A percentile compares a stretch with the other conserved stretches of the same genome.
phyloP scores from a whole-genome alignment of 768 basidiomycete genomes.

The Trametes sanguinea region DNA sequence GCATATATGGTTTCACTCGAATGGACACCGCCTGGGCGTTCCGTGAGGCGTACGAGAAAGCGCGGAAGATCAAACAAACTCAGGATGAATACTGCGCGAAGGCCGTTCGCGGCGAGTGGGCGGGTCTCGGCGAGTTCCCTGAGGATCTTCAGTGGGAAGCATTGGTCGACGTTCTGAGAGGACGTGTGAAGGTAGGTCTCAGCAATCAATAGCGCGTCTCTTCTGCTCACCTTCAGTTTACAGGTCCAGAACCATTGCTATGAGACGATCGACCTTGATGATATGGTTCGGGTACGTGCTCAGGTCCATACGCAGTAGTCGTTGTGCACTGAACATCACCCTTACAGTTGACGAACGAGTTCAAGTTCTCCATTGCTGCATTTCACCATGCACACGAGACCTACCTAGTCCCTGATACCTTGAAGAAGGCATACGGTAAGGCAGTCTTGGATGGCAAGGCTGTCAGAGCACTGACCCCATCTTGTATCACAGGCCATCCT shows the following conservation, averaged over 20 bases:
- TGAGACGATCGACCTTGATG: constrained; percentile 66
- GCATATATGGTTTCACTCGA: constrained; percentile 38
- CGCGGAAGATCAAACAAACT: constrained; percentile 58
- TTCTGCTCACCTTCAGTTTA: too few relatives aligned
- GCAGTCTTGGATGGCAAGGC: neutral
- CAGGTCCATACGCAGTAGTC: too few relatives aligned
- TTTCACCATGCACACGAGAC: constrained; percentile 90
- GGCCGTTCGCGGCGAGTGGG: constrained; percentile 49
- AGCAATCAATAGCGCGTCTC: neutral
- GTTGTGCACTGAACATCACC: too few relatives aligned
- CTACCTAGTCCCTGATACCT: constrained; percentile 80
- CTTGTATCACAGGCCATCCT: constrained; percentile 40
- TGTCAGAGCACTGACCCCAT: neutral
- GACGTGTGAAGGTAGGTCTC: constrained; percentile 63
- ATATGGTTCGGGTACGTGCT: constrained; percentile 36
- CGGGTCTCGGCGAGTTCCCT: constrained; percentile 56
- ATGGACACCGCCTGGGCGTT: constrained; percentile 75
- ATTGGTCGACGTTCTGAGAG: constrained; percentile 75
- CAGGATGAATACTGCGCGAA: constrained; percentile 70
- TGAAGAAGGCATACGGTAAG: constrained; percentile 66
- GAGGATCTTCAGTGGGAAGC: constrained; percentile 78
- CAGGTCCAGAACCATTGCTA: constrained; percentile 61
- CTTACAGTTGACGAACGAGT: constrained; percentile 83
- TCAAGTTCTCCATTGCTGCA: constrained; percentile 78
- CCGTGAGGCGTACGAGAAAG: constrained; percentile 69